Conservation (phyloP, 192 early-diverging fungal species). For the Rhizophlyctis rosea region DNA sequence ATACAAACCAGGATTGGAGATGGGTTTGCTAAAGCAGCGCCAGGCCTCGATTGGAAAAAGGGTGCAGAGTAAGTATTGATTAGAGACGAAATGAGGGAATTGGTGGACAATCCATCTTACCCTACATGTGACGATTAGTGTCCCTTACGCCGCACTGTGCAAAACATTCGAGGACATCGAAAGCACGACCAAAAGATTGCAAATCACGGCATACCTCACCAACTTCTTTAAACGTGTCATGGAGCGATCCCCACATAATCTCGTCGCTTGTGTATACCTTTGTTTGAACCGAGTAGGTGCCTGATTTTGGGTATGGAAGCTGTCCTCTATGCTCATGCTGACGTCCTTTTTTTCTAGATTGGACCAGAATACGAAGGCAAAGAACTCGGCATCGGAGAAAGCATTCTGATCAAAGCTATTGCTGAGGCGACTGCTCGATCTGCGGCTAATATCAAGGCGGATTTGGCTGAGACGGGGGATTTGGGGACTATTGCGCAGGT, state of each 20-base stretch:
- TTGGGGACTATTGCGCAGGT: conserved; percentile 86
- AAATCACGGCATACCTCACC: conserved; percentile 69
- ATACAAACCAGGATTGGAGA: too few relatives aligned
- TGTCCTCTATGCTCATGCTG: conserved; percentile 10
- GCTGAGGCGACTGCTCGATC: conserved; percentile 82
- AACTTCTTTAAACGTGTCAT: conserved; percentile 71
- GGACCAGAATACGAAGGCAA: conserved; percentile 93
- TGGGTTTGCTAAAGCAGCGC: too few relatives aligned
- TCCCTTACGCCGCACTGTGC: conserved; percentile 84
- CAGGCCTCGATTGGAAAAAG: too few relatives aligned
- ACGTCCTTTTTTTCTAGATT: conserved; percentile 46
- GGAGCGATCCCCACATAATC: conserved; percentile 55
- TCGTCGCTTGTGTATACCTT: conserved; percentile 79
- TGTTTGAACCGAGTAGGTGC: conserved; percentile 78
- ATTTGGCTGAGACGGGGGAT: conserved; percentile 78
- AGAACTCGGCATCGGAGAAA: conserved; percentile 95
- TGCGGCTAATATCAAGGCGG: conserved; percentile 71
- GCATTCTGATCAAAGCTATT: conserved; percentile 89
- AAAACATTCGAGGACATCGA: conserved; percentile 87
- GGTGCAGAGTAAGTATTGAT: background rate
- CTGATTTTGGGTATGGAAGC: background rate
- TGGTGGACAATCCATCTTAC: background rate
- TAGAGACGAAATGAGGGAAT: background rate
- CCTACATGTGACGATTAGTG: conserved; percentile 3
- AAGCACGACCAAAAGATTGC: conserved; percentile 80